phyloP scores from a whole-genome alignment of 192 early-diverging fungal genomes.

The Thamnidium elegans region DNA sequence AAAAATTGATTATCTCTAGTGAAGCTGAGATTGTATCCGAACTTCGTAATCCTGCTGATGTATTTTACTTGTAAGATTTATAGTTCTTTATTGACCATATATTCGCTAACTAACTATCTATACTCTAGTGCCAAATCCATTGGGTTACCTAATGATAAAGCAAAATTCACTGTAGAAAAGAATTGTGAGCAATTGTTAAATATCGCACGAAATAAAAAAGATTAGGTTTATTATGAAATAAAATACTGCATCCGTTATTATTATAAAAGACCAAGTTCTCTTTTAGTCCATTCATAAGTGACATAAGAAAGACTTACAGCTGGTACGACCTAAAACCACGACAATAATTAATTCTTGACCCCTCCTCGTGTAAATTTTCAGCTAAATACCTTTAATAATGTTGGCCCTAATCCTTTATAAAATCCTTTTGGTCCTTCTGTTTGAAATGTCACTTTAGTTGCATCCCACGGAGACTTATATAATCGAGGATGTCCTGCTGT shows the following conservation, averaged over 20 bases:
- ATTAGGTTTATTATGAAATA: not conserved
- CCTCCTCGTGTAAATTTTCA: not conserved
- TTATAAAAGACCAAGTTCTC: conserved; percentile 26
- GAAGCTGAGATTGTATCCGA: conserved; percentile 13
- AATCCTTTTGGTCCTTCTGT: conserved; percentile 64
- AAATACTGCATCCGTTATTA: no score
- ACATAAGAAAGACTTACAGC: conserved; percentile 71
- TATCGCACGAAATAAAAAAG: not conserved
- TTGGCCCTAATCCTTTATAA: conserved; percentile 75
- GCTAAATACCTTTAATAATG: conserved; percentile 59
- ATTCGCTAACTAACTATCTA: not conserved
- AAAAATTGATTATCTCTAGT: conserved; percentile 8
- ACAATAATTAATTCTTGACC: no score
- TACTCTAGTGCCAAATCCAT: conserved; percentile 6
- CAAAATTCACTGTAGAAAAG: not conserved
- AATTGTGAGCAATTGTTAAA: conserved; percentile 5
- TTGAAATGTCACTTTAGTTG: conserved; percentile 51
- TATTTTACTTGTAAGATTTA: conserved; percentile 15
- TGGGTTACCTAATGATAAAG: conserved; percentile 10
- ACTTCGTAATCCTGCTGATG: conserved; percentile 1
- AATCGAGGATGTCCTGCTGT: conserved; percentile 65
- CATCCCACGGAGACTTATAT: conserved; percentile 62
- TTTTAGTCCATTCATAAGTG: conserved; percentile 63
- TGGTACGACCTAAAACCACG: conserved; percentile 53
- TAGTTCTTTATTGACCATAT: not conserved